phyloP scores from a whole-genome alignment of 2,329 filamentous ascomycete species.

The Monilinia fructicola region DNA sequence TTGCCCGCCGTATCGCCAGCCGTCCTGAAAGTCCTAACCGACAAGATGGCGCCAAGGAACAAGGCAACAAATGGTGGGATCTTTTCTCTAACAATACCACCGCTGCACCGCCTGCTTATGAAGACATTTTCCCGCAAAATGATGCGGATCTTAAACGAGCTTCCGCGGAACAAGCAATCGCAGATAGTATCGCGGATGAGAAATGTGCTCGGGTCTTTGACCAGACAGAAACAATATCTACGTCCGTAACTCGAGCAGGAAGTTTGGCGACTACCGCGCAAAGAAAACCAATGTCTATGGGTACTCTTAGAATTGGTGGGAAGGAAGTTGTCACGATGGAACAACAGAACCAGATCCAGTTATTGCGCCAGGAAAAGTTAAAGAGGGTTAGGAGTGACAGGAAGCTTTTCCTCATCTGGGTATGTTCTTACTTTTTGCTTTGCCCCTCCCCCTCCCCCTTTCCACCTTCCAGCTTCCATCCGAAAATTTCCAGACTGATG shows the following conservation, averaged over 20 bases:
- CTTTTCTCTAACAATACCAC: conserved; percentile 55
- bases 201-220: conserved; percentile 58
- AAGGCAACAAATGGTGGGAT: conserved; percentile 66
- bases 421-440: conserved; percentile 42
- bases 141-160: conserved; percentile 56
- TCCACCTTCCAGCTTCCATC: background rate
- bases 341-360: conserved; percentile 62
- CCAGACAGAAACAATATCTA: conserved; percentile 33
- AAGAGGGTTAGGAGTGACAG: conserved; percentile 63
- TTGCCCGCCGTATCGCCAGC: conserved; percentile 71
- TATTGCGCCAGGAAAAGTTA: conserved; percentile 60
- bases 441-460: background rate
- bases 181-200: conserved; percentile 57
- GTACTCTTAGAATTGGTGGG: conserved; percentile 58
- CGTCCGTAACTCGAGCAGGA: conserved; percentile 31
- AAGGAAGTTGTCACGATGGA: conserved; percentile 65
- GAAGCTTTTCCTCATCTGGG: conserved; percentile 69
- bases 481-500: conserved; percentile 12
- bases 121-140: conserved; percentile 68
- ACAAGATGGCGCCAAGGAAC: conserved; percentile 43
- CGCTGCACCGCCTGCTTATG: conserved; percentile 69
- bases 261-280: conserved; percentile 45
- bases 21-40: conserved; percentile 37
- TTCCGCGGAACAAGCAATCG: conserved; percentile 57
- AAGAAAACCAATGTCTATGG: conserved; percentile 38